Conservation (phyloP, 2,329 filamentous ascomycete species). For the Cladosporium phlei region DNA sequence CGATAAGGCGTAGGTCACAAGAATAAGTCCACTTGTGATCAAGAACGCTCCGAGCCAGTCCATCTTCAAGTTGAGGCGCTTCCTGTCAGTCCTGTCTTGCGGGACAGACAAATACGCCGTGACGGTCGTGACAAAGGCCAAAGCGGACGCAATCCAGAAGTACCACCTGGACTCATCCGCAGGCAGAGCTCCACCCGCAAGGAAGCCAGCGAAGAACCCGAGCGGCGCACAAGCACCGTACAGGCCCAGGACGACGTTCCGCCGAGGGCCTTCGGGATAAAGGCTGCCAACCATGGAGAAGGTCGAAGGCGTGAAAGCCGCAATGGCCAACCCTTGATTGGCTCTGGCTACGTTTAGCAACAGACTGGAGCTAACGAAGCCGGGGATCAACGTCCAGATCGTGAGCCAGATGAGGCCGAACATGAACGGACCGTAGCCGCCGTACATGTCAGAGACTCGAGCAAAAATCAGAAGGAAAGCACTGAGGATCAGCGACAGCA, state of each 20-base stretch:
- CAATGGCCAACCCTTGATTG: constrained; percentile 35
- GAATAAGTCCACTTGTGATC: constrained; percentile 32
- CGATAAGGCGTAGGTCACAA: constrained; percentile 32
- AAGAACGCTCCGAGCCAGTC: constrained; percentile 33
- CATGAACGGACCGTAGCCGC: constrained; percentile 34
- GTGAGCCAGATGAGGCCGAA: constrained; percentile 31
- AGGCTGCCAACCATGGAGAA: constrained; percentile 32
- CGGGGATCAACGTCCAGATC: constrained; percentile 33
- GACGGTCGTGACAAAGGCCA: constrained; percentile 26
- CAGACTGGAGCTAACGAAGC: constrained; percentile 24
- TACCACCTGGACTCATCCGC: constrained; percentile 28
- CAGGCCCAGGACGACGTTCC: constrained; percentile 33
- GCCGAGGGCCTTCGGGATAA: constrained; percentile 30
- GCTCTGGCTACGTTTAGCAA: constrained; percentile 32
- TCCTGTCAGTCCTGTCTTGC: constrained; percentile 28
- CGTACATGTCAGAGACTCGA: constrained; percentile 33
- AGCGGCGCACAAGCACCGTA: constrained; percentile 35
- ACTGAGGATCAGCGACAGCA: constrained; percentile 32
- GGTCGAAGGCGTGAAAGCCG: constrained; percentile 32
- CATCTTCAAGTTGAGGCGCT: constrained; percentile 31
- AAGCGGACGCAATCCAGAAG: constrained; percentile 31
- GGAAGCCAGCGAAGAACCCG: constrained; percentile 34
- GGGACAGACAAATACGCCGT: constrained; percentile 32
- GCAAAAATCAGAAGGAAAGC: constrained; percentile 32
- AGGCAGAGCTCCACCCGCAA: constrained; percentile 29